Evolutionary conservation across 108 stramenopile genomes (phyloP).

Genomic region (Skeletonema grethae): DNA sequence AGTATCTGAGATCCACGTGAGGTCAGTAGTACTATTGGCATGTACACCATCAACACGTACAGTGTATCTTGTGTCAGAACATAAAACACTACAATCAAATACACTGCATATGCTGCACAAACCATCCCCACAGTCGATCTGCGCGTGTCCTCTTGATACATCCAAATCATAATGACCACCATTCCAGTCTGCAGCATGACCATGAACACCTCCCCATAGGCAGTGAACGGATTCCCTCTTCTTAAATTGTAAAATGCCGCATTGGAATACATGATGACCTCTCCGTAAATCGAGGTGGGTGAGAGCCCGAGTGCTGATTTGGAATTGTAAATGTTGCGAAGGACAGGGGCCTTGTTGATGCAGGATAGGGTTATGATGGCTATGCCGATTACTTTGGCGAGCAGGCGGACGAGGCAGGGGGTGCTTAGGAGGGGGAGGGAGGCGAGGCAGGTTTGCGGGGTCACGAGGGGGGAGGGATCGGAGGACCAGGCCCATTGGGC

Average conservation of each 20-base stretch:
- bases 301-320: constrained; percentile 69
- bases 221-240: constrained; percentile 73
- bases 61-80: constrained; percentile 57
- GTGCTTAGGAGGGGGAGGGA: constrained; percentile 55
- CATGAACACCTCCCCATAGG: constrained; percentile 80
- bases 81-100: constrained; percentile 44
- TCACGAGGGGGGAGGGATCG: constrained; percentile 47
- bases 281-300: constrained; percentile 55
- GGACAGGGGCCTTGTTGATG: constrained; percentile 76
- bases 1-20: constrained; percentile 69
- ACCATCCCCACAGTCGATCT: constrained; percentile 36
- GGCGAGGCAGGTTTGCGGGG: constrained; percentile 47
- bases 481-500: constrained; percentile 72
- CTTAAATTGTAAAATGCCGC: constrained; percentile 69
- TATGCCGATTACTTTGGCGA: constrained; percentile 72
- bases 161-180: constrained; percentile 61
- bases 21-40: constrained; percentile 61
- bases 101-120: constrained; percentile 37
- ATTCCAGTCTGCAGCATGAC: constrained; percentile 60
- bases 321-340: constrained; percentile 60
- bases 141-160: constrained; percentile 32
- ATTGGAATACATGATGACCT: constrained; percentile 71
- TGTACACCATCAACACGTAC: constrained; percentile 65
- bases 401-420: constrained; percentile 58
- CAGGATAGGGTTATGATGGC: constrained; percentile 69